These are phyloP conservation scores for Pezicula radicicola DNA, from an alignment of 2,329 filamentous ascomycete genomes.

Conservation along the genomic window DNA sequence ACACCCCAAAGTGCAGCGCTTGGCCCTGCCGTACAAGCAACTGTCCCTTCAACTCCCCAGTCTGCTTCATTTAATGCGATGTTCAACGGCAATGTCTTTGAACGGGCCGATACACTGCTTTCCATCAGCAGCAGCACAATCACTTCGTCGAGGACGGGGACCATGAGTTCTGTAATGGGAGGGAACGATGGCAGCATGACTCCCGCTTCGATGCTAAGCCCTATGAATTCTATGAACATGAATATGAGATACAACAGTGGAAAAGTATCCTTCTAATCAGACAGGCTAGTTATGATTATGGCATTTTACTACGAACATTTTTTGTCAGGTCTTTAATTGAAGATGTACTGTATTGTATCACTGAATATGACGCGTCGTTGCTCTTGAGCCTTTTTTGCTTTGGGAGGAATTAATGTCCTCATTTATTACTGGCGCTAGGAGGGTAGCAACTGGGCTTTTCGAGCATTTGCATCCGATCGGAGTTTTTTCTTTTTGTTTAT, in stretches of 20 bases:
- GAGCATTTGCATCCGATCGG: no score
- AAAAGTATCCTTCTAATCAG: constrained; percentile 19
- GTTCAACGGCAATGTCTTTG: constrained; percentile 28
- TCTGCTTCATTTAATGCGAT: constrained; percentile 24
- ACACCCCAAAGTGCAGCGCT: constrained; percentile 87
- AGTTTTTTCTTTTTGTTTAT: no score
- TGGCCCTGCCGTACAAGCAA: constrained; percentile 86
- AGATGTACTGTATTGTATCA: constrained; percentile 1
- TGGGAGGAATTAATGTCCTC: background rate
- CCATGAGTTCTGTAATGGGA: constrained; percentile 26
- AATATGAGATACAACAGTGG: constrained; percentile 23
- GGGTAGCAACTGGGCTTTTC: no score
- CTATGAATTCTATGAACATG: constrained; percentile 19
- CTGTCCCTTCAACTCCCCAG: constrained; percentile 68
- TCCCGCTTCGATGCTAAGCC: constrained; percentile 23
- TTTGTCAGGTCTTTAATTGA: background rate
- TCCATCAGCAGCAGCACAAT: constrained; percentile 19
- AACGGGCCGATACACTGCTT: constrained; percentile 27
- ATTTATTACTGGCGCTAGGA: no score
- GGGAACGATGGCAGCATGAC: constrained; percentile 23
- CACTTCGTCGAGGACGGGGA: constrained; percentile 24
- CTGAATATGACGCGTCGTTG: background rate
- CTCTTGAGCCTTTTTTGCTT: background rate
- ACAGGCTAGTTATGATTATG: background rate
- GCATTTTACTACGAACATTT: background rate